Evolutionary conservation across 495 filamentous ascomycete species (phyloP).

Genomic region (Xylaria intraflava): DNA sequence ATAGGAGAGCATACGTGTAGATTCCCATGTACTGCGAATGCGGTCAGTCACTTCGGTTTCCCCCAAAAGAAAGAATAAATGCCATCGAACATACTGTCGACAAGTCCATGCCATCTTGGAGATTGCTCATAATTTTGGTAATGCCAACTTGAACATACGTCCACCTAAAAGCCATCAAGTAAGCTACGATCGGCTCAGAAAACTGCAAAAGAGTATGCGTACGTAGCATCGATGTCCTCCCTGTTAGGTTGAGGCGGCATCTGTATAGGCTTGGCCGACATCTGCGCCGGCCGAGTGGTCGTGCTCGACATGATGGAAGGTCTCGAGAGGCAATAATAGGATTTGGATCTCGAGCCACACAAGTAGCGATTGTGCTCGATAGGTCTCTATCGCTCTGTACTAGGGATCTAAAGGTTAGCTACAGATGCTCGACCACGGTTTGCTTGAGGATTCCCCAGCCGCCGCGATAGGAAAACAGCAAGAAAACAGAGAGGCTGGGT

Average conservation of each 20-base stretch:
- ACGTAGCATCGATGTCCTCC: slow-evolving; percentile 82
- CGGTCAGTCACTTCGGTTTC: slow-evolving; percentile 9
- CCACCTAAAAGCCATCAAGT: slow-evolving; percentile 57
- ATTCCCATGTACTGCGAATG: slow-evolving; percentile 80
- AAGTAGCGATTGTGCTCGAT: background rate
- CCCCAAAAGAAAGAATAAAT: background rate
- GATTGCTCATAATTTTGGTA: slow-evolving; percentile 82
- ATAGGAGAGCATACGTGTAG: slow-evolving; percentile 65
- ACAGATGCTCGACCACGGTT: background rate
- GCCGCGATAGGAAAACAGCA: background rate
- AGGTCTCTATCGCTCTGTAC: background rate
- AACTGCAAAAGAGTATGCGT: slow-evolving; percentile 32
- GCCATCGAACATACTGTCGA: slow-evolving; percentile 55
- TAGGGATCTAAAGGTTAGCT: background rate
- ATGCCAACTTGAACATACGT: slow-evolving; percentile 79
- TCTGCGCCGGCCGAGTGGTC: slow-evolving; percentile 17
- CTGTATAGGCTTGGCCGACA: slow-evolving; percentile 31
- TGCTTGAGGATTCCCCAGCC: too few relatives aligned
- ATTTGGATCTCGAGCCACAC: background rate
- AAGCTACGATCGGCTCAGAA: slow-evolving; percentile 1
- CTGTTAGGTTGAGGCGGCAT: slow-evolving; percentile 56
- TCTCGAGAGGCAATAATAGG: background rate
- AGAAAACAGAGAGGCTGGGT: background rate
- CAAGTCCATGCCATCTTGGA: slow-evolving; percentile 91
- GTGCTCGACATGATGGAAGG: slow-evolving; percentile 13